A percentile compares a stretch with the other conserved stretches of the same genome.
Conservation (phyloP, 768 basidiomycete genomes). For the Suillus variegatus region DNA sequence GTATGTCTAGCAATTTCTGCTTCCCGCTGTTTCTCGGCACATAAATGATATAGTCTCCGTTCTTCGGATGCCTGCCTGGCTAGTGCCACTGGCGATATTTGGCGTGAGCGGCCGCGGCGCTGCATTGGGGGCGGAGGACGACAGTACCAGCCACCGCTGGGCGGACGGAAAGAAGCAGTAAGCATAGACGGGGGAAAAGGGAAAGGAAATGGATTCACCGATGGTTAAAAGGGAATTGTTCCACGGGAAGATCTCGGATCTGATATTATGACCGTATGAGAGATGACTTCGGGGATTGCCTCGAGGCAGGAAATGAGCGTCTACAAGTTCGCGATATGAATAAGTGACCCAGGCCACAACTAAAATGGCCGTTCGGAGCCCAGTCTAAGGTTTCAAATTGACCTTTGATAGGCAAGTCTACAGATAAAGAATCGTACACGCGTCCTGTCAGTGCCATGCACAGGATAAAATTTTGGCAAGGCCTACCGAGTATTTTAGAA, state of each 20-base stretch:
- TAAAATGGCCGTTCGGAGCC: background rate
- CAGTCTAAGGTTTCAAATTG: background rate
- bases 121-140: slow-evolving; percentile 29
- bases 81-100: slow-evolving; percentile 42
- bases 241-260: slow-evolving; percentile 12
- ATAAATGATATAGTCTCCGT: slow-evolving; percentile 20
- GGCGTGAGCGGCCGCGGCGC: slow-evolving; percentile 43
- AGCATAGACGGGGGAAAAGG: slow-evolving; percentile 20
- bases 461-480: background rate
- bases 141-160: slow-evolving; percentile 23
- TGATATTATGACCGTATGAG: slow-evolving; percentile 10
- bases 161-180: slow-evolving; percentile 24
- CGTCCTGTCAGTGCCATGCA: slow-evolving; percentile 6
- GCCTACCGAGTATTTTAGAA: background rate
- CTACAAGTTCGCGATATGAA: slow-evolving; percentile 8
- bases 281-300: slow-evolving; percentile 17
- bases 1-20: slow-evolving; percentile 1
- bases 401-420: slow-evolving; percentile 11
- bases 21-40: slow-evolving; percentile 18
- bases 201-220: slow-evolving; percentile 11
- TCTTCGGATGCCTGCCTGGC: slow-evolving; percentile 47
- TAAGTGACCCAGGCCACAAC: slow-evolving; percentile 2
- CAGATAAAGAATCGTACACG: slow-evolving; percentile 7
- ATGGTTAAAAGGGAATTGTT: slow-evolving; percentile 18
- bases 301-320: slow-evolving; percentile 24